These are phyloP conservation scores for Borealophlyctis nickersoniae DNA, from an alignment of 192 early-diverging fungal species.

Conservation along the genomic window DNA sequence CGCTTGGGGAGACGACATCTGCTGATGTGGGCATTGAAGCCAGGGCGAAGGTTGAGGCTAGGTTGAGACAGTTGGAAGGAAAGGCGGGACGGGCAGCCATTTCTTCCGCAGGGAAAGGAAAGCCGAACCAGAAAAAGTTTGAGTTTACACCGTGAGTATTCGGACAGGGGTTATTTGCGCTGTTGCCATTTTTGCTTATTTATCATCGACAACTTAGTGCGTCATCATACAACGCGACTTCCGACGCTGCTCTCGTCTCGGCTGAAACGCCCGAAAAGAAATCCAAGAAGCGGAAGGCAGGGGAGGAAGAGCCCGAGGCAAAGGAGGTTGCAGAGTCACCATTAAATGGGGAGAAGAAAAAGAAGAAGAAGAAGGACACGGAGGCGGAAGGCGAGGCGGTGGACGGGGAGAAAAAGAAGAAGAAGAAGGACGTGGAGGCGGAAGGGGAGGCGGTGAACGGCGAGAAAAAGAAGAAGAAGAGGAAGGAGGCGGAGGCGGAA, in stretches of 20 bases:
- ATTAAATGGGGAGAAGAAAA: constrained; percentile 54
- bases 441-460: constrained; percentile 13
- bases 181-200: not conserved
- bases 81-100: constrained; percentile 53
- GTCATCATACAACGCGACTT: constrained; percentile 44
- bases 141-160: constrained; percentile 41
- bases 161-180: no score
- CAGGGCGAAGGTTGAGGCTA: constrained; percentile 82
- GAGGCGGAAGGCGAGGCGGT: constrained; percentile 37
- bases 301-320: constrained; percentile 42
- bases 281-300: constrained; percentile 36
- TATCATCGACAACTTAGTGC: constrained; percentile 11
- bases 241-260: constrained; percentile 43
- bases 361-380: constrained; percentile 47
- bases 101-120: constrained; percentile 66
- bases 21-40: constrained; percentile 80
- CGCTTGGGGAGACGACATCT: constrained; percentile 62
- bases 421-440: constrained; percentile 30
- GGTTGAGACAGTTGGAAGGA: constrained; percentile 88
- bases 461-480: constrained; percentile 21
- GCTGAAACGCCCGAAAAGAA: constrained; percentile 40
- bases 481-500: constrained; percentile 30
- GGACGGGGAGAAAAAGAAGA: constrained; percentile 46
- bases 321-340: constrained; percentile 46
- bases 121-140: constrained; percentile 64